Evolutionary conservation across 164 flowering plant genomes (phyloP).

Genomic region (Echeveria elegans): DNA sequence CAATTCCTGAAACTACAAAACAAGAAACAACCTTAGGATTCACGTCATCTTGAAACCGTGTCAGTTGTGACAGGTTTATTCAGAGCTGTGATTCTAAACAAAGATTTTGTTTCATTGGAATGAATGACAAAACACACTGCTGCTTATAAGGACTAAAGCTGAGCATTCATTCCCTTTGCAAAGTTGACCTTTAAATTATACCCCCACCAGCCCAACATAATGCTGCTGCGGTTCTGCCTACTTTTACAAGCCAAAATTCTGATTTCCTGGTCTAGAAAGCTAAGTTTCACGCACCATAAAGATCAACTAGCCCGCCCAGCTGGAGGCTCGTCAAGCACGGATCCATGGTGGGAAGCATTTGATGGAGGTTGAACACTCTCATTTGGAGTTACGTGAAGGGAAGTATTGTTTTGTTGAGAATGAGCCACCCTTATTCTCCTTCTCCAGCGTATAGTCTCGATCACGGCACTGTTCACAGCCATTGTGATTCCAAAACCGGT

Average conservation of each 20-base stretch:
- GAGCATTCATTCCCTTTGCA: too few relatives aligned
- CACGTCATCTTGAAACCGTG: too few relatives aligned
- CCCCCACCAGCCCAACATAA: not conserved
- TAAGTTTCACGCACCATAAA: too few relatives aligned
- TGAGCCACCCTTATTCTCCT: slow-evolving; percentile 11
- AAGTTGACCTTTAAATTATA: not conserved
- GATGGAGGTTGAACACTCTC: slow-evolving; percentile 9
- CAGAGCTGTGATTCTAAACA: too few relatives aligned
- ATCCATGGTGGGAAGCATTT: slow-evolving; percentile 12
- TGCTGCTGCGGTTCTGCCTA: not conserved
- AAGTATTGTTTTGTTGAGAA: slow-evolving; percentile 3
- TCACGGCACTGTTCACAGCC: slow-evolving; percentile 23
- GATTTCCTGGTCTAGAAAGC: not conserved
- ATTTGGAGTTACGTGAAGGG: slow-evolving; percentile 10
- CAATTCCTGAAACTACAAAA: too few relatives aligned
- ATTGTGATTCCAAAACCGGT: slow-evolving; percentile 50
- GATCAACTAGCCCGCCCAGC: slow-evolving; percentile 3
- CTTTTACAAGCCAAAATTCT: not conserved
- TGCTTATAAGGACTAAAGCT: too few relatives aligned
- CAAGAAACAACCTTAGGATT: too few relatives aligned
- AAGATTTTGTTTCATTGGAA: too few relatives aligned
- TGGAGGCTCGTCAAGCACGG: slow-evolving; percentile 10
- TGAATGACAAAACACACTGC: not conserved
- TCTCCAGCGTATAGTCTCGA: slow-evolving; percentile 19
- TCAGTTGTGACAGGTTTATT: too few relatives aligned